Conservation (phyloP, 441 rosid species). For the Euphorbia celastroides region DNA sequence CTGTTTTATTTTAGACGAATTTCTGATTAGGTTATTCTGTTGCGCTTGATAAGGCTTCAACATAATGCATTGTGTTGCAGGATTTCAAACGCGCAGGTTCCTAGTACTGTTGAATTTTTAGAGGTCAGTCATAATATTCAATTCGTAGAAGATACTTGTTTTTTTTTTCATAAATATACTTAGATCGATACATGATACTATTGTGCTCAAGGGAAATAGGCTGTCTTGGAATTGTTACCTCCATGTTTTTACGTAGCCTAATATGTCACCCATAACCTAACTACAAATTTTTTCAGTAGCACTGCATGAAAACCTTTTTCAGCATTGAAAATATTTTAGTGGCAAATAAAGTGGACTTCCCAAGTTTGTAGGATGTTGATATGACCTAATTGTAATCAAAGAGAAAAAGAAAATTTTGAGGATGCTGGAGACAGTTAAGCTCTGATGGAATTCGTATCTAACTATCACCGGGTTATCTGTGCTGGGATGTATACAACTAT, state of each 20-base stretch:
- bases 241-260: not conserved
- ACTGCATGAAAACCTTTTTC: not conserved
- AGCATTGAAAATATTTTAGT: not conserved
- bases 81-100: conserved; percentile 41
- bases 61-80: conserved; percentile 33
- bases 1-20: not conserved
- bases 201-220: not conserved
- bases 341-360: not conserved
- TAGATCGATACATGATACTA: not conserved
- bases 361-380: not conserved
- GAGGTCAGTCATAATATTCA: conserved; percentile 42
- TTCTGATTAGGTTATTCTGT: not conserved
- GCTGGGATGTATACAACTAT: not conserved
- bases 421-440: not conserved
- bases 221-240: not conserved
- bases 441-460: not conserved
- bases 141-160: not conserved
- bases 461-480: not conserved
- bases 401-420: not conserved
- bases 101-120: conserved; percentile 42
- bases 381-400: not conserved
- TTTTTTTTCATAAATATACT: not conserved
- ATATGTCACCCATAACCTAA: not conserved
- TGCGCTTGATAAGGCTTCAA: not conserved
- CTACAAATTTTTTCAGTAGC: not conserved